Percentiles rank a stretch among this genome's conserved stretches.
Conservation (phyloP, 2,329 filamentous ascomycete genomes). For the Aspergillus novofumigatus region DNA sequence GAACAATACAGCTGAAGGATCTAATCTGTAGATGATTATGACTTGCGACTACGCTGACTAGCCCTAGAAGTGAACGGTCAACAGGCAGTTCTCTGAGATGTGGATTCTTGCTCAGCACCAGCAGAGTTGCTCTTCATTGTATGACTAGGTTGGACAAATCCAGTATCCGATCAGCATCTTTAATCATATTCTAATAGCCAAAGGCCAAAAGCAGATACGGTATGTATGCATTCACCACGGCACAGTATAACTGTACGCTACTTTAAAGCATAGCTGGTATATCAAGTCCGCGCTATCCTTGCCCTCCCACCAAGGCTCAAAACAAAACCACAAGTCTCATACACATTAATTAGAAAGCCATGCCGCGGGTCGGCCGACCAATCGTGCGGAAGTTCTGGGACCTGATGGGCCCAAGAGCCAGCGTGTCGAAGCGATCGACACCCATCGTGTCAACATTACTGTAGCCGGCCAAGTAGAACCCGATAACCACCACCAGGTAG, state of each 20-base stretch:
- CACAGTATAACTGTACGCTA: background rate
- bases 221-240: background rate
- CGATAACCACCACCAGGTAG: slow-evolving; percentile 85
- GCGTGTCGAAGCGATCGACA: slow-evolving; percentile 44
- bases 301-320: background rate
- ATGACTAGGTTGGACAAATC: background rate
- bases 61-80: too few relatives aligned
- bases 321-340: background rate
- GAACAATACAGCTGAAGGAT: background rate
- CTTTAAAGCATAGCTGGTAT: background rate
- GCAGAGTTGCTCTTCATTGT: background rate
- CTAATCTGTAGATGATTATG: background rate
- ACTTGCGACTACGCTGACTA: too few relatives aligned
- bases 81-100: background rate
- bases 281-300: background rate
- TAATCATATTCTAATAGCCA: background rate
- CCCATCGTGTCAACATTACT: slow-evolving; percentile 50
- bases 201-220: background rate
- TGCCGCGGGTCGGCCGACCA: slow-evolving; percentile 34
- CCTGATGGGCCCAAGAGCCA: slow-evolving; percentile 35
- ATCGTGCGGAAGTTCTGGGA: slow-evolving; percentile 41
- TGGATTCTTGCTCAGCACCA: background rate
- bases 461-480: slow-evolving; percentile 80
- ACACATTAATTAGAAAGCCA: slow-evolving; percentile 27
- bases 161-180: background rate